Base-by-base conservation (phyloP, 2,329 filamentous ascomycete species). In the Penicillium janthinellum region DNA sequence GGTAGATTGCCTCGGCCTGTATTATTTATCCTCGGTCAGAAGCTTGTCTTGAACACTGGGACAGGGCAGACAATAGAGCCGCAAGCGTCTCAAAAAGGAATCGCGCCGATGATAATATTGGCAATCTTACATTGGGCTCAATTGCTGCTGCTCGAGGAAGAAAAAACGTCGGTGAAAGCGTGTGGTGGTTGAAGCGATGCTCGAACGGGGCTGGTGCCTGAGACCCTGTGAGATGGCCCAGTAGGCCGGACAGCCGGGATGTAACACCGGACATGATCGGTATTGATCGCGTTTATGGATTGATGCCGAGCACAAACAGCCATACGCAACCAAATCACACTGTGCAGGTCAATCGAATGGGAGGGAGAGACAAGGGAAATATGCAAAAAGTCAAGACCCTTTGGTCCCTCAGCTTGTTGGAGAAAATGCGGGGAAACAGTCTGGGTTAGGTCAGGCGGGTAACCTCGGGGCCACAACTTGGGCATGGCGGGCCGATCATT, bases 121-220 rank as follows among this genome's bases (percentile, higher is more conserved):
- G 3, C 2, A 8, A 35, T 64, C 78, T 65, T 70, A 86, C 85
- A 71, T 93, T 82, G 5, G 94, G 94, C 77, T 97, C 94, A 70
- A 98, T 95, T 48, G 86, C 82, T 6, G 93, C 93, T 17, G 94
- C 92, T 55, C 94, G 88, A 65, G 91, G 90, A 22, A 96, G 81
- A 74, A 96, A 97, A 75, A 87, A 88, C 2, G 93, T 96, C 0
- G 94, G 94, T 1, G 91, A 93, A 34, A 98, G 86, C 15, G 89
- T 86, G 76, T 79, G 73, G 65, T 78, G 67, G 54, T 77, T 79
- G 57, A 77, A 73, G 54, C 71, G 76, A 50, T 73, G 73, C 56
- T 74, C 67, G 45, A 67, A 59, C 4, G 68, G 56, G 15, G 54
- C 54, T 31, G 61, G 56, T 15, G 62, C 61, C 28, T 64, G 62